These are phyloP conservation scores for Colletotrichum tropicale DNA, from an alignment of 2,329 filamentous ascomycete species.

Conservation along the genomic window DNA sequence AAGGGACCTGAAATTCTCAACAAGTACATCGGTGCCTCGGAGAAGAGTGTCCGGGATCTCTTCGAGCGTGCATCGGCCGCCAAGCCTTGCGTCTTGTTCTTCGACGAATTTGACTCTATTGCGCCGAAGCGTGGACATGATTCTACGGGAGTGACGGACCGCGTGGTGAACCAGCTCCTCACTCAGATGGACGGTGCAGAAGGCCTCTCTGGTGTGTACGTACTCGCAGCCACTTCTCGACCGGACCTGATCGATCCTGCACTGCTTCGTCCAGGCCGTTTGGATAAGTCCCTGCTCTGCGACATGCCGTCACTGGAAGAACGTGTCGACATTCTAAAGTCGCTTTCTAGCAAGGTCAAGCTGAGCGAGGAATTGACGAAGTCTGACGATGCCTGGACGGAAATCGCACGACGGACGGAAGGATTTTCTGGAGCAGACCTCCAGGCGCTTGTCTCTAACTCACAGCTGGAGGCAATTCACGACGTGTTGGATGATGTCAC, in stretches of 20 bases:
- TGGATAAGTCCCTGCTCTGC: conserved; percentile 93
- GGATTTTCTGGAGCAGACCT: conserved; percentile 95
- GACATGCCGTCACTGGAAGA: conserved; percentile 84
- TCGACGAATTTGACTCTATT: conserved; percentile 98
- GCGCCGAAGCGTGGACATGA: conserved; percentile 97
- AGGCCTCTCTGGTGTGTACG: conserved; percentile 92
- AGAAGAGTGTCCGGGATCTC: conserved; percentile 93
- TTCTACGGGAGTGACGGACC: conserved; percentile 96
- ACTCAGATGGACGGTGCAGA: conserved; percentile 99
- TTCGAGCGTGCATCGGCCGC: conserved; percentile 93
- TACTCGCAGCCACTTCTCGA: conserved; percentile 89
- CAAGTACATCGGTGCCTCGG: conserved; percentile 97
- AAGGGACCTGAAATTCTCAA: conserved; percentile 98
- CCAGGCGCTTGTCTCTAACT: conserved; percentile 94
- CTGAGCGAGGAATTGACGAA: conserved; percentile 70
- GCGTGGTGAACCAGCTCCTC: conserved; percentile 96
- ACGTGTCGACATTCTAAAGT: conserved; percentile 84
- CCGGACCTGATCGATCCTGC: conserved; percentile 97
- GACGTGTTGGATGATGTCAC: conserved; percentile 72
- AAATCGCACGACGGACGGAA: conserved; percentile 80
- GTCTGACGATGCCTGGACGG: conserved; percentile 61
- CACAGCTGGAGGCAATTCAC: conserved; percentile 95
- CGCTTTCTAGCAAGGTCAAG: conserved; percentile 81
- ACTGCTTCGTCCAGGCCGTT: conserved; percentile 83
- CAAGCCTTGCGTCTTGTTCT: conserved; percentile 93